Percentiles rank a stretch among this genome's conserved stretches.
Conservation (phyloP, 2,329 filamentous ascomycete species). For the Allantophomopsis cytisporea region DNA sequence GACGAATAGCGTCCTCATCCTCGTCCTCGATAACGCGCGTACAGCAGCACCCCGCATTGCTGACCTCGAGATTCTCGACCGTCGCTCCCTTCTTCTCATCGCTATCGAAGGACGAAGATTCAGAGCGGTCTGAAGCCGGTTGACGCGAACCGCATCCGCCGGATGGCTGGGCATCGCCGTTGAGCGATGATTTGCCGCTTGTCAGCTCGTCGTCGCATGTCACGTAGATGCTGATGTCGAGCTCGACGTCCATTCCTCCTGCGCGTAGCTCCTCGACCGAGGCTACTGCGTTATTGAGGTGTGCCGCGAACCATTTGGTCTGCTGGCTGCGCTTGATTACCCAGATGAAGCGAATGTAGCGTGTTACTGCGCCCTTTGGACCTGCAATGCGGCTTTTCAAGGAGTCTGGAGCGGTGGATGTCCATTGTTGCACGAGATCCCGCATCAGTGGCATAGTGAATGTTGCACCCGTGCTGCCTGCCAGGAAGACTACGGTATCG, state of each 20-base stretch:
- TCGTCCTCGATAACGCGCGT: conserved; percentile 30
- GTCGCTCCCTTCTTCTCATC: conserved; percentile 8
- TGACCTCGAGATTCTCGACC: conserved; percentile 3
- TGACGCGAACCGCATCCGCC: no score
- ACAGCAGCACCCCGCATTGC: conserved; percentile 31
- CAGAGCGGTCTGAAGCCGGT: not conserved
- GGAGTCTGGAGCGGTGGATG: conserved; percentile 22
- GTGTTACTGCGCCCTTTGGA: conserved; percentile 23
- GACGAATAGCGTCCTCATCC: conserved; percentile 15
- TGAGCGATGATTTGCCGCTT: conserved; percentile 7
- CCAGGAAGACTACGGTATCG: conserved; percentile 43
- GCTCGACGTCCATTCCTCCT: conserved; percentile 11
- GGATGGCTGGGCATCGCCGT: conserved; percentile 3
- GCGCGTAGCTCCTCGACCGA: conserved; percentile 26
- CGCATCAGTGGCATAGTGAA: conserved; percentile 85
- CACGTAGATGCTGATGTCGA: conserved; percentile 19
- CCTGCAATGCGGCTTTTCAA: conserved; percentile 2
- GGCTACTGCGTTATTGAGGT: conserved; percentile 29
- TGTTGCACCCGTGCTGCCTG: conserved; percentile 48
- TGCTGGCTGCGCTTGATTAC: conserved; percentile 39
- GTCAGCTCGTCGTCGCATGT: conserved; percentile 17
- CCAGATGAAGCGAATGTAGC: conserved; percentile 41
- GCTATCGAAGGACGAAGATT: conserved; percentile 1
- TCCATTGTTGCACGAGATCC: conserved; percentile 38
- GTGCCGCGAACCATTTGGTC: conserved; percentile 34